phyloP scores from a whole-genome alignment of 495 filamentous ascomycete species.

The Tetracladium marchalianum region DNA sequence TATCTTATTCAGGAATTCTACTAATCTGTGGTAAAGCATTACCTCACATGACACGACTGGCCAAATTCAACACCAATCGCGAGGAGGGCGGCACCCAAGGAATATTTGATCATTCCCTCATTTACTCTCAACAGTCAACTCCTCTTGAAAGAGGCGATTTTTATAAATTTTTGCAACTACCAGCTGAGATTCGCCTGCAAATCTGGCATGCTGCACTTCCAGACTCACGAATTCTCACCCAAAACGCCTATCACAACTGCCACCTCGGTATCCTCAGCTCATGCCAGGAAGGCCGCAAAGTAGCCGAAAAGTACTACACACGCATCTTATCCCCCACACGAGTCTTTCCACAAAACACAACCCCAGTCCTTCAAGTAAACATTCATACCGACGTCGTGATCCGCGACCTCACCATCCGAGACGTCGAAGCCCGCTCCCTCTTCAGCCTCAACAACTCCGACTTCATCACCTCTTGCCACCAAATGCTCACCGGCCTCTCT shows the following conservation, averaged over 20 bases:
- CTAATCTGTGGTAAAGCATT: too few species aligned
- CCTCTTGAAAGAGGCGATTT: not conserved
- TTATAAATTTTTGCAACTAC: not conserved
- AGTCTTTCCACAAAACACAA: not conserved
- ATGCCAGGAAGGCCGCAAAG: slow-evolving; percentile 4
- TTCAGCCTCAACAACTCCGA: slow-evolving; percentile 1
- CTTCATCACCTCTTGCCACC: not conserved
- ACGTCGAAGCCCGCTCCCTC: not conserved
- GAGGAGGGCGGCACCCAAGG: too few species aligned
- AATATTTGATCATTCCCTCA: too few species aligned
- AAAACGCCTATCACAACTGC: slow-evolving; percentile 1
- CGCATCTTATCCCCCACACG: not conserved
- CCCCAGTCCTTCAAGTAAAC: not conserved
- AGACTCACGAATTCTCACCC: slow-evolving; percentile 2
- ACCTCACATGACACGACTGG: too few species aligned
- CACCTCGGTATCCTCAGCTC: not conserved
- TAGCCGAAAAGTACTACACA: not conserved
- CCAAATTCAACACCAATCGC: too few species aligned
- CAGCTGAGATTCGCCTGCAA: slow-evolving; percentile 3
- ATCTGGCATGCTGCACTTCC: slow-evolving; percentile 2
- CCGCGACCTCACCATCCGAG: not conserved
- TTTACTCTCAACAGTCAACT: not conserved
- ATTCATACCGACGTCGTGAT: not conserved
- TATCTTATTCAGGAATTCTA: too few species aligned
- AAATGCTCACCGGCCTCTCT: not conserved